Conservation (phyloP, 2,329 filamentous ascomycete species). For the Penicillium sclerotigenum region DNA sequence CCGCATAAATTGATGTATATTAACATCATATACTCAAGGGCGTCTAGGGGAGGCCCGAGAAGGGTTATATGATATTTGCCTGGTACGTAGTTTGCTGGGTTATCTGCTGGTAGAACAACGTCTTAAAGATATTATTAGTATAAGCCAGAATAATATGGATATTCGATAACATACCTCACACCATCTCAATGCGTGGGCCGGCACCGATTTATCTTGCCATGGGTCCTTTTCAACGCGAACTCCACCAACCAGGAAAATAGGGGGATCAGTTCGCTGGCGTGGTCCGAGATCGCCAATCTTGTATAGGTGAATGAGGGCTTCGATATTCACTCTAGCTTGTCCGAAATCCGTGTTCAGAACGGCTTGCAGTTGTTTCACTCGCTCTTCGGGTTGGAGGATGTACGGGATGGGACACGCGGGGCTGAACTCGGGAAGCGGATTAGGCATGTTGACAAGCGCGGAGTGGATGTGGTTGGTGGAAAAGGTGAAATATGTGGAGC, state of each 20-base stretch:
- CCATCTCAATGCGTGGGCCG: not conserved
- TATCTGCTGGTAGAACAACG: not conserved
- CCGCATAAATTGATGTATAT: too few species aligned
- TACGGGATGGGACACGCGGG: constrained; percentile 3
- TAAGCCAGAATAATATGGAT: not conserved
- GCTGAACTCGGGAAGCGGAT: constrained; percentile 1
- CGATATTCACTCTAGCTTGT: constrained; percentile 2
- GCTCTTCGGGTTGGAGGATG: not conserved
- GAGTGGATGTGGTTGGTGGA: not conserved
- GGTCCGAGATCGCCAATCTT: constrained; percentile 5
- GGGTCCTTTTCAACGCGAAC: not conserved
- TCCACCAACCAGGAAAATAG: constrained; percentile 1
- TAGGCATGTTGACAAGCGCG: not conserved
- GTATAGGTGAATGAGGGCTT: constrained; percentile 7
- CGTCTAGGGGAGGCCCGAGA: not conserved
- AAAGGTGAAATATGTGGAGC: not conserved
- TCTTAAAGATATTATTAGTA: not conserved
- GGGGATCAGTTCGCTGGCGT: not conserved
- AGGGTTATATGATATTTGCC: constrained; percentile 6
- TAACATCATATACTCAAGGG: not conserved
- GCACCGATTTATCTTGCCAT: not conserved
- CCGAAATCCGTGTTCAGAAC: constrained; percentile 1
- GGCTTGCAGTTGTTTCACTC: not conserved
- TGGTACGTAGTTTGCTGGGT: not conserved
- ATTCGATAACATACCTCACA: not conserved